Evolutionary conservation across 1,284 basidiomycete species (phyloP).

Genomic region (Lentinula novae-zelandiae): DNA sequence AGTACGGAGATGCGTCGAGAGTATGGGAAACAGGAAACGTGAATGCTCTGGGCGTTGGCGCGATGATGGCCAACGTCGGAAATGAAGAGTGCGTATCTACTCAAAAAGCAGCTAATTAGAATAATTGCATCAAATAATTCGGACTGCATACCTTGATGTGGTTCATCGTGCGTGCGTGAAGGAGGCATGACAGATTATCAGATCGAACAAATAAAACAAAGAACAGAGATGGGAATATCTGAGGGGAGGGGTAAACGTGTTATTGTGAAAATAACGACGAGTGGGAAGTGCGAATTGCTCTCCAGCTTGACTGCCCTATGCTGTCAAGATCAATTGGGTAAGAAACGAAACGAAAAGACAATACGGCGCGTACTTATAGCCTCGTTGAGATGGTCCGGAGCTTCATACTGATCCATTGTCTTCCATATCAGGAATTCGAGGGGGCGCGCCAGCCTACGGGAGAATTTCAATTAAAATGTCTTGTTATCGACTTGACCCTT

Average conservation of each 20-base stretch:
- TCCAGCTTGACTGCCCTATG: background rate
- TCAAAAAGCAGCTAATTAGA: background rate
- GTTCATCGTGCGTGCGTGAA: conserved; percentile 52
- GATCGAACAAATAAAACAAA: conserved; percentile 18
- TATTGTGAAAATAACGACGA: too few relatives aligned
- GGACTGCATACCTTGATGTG: conserved; percentile 43
- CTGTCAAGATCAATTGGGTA: conserved; percentile 39
- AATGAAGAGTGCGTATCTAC: conserved; percentile 27
- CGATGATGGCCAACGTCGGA: conserved; percentile 61
- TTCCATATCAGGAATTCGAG: conserved; percentile 29
- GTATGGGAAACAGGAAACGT: conserved; percentile 56
- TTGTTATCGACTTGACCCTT: background rate
- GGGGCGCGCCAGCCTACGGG: background rate
- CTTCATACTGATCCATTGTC: conserved; percentile 24
- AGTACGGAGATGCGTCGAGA: conserved; percentile 56
- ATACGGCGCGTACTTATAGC: conserved; percentile 59
- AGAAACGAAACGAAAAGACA: conserved; percentile 55
- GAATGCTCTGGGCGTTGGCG: conserved; percentile 73
- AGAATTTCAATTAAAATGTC: background rate
- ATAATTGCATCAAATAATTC: conserved; percentile 3
- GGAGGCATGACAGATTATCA: conserved; percentile 60
- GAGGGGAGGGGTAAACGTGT: conserved; percentile 2
- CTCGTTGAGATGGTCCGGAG: conserved; percentile 14
- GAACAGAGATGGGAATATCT: conserved; percentile 24
- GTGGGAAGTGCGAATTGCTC: background rate